Evolutionary conservation across 169 alveolate genomes (phyloP).

Genomic region (Plasmodium gallinaceum): DNA sequence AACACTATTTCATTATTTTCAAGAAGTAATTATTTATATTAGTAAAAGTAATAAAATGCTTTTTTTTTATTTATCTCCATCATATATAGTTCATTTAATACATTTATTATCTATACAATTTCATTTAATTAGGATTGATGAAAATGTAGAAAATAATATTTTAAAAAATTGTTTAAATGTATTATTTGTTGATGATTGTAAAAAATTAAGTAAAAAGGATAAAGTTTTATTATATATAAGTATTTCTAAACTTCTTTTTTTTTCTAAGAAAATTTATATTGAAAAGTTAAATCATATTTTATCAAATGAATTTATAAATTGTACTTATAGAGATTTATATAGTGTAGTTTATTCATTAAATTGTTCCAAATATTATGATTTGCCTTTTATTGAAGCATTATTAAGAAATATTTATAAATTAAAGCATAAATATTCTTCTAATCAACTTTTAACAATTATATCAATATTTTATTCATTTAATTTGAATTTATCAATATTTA

Average conservation of each 20-base stretch:
- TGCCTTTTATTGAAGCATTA: slow-evolving; percentile 45
- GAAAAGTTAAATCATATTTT: slow-evolving; percentile 31
- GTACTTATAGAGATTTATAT: slow-evolving; percentile 63
- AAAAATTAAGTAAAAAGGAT: slow-evolving; percentile 29
- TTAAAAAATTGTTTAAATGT: slow-evolving; percentile 9
- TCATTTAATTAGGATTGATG: slow-evolving; percentile 4
- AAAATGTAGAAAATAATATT: neutral
- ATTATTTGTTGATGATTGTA: slow-evolving; percentile 36
- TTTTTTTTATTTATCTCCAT: neutral
- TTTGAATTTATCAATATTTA: slow-evolving; percentile 37
- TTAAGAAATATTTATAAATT: slow-evolving; percentile 56
- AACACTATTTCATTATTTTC: slow-evolving; percentile 10
- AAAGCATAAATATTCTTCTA: slow-evolving; percentile 42
- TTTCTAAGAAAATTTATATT: slow-evolving; percentile 19
- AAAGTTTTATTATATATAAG: slow-evolving; percentile 49
- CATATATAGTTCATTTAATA: slow-evolving; percentile 14
- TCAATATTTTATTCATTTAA: slow-evolving; percentile 54
- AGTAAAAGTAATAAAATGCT: neutral
- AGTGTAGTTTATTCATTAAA: slow-evolving; percentile 25
- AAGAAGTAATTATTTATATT: slow-evolving; percentile 4
- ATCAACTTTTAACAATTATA: slow-evolving; percentile 28
- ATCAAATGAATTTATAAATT: slow-evolving; percentile 34
- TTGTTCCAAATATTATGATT: slow-evolving; percentile 44
- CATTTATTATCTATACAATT: slow-evolving; percentile 30
- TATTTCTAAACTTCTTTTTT: slow-evolving; percentile 33